Evolutionary conservation across 345 rosid species (phyloP).

Genomic region (Gossypium stocksii): DNA sequence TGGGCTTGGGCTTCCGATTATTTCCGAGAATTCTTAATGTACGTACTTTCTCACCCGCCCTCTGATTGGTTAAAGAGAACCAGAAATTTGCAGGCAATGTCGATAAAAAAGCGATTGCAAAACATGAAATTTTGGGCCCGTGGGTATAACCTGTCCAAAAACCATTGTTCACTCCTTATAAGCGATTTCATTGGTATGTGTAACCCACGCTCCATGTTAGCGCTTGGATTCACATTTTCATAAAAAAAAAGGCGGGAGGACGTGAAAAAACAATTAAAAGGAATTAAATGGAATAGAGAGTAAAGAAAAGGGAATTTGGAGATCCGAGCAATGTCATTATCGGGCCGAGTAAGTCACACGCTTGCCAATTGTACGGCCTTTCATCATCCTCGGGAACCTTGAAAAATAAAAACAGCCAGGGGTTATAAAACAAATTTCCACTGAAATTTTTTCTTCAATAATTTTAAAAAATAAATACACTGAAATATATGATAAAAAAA

Average conservation of each 20-base stretch:
- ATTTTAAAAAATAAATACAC: not conserved
- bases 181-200: not conserved
- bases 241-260: not conserved
- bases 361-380: not conserved
- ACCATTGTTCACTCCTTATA: not conserved
- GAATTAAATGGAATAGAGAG: not conserved
- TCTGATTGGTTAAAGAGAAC: not conserved
- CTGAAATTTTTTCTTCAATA: not conserved
- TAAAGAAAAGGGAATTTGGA: not conserved
- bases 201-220: not conserved
- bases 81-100: not conserved
- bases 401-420: not conserved
- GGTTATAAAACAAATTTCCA: too few relatives aligned
- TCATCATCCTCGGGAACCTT: not conserved
- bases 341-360: not conserved
- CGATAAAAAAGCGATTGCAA: not conserved
- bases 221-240: not conserved
- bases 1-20: not conserved
- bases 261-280: conserved; percentile 19
- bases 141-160: not conserved
- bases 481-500: not conserved
- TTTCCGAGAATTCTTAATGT: not conserved
- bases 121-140: not conserved
- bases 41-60: not conserved
- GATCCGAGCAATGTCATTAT: not conserved